Base-by-base conservation (phyloP, 441 rosid genomes). In the Populus trichocarpa region DNA sequence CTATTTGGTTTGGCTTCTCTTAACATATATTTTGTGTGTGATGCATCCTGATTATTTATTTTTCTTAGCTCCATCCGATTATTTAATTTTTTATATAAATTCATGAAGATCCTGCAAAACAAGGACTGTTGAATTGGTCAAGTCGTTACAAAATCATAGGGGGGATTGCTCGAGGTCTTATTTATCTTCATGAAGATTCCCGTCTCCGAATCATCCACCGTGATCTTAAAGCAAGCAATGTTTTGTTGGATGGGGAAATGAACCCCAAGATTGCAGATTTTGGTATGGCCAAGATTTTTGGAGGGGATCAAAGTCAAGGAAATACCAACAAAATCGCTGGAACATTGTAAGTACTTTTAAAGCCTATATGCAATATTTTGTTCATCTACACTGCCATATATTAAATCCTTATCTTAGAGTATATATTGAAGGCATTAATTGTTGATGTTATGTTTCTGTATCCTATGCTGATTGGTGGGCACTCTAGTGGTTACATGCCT, bases 101-200 rank as follows among this genome's bases (percentile, higher is more conserved):
- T 65, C 50, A 14, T 72, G 12, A 0, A 83, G 85, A 80, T 67
- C 64, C 70, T 0, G 30, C 16, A 10, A 78, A 20, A 28, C 63
- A 65, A 30, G 1, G 35, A 2, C 32, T 46, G 10, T 35, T 83
- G 57, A 72, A 77, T 71, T 80, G 86, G 83, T 38, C 68, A 14
- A 23, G 4, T 61, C 64, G 81, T 13, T n/a, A 59, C 79, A 77
- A 77, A 20, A 80, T 83, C 7, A 77, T 83, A 23, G 74, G 8
- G 23, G 87, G 85, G 3, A 65, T 82, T 35, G 83, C 83, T 25
- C 69, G 85, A 12, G 80, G 83, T 28, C 50, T 80, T 0, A 77
- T 75, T 18, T 80, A 76, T 30, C 76, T 80, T 32, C 82, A 75
- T 33, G 23, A 75, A 57, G 78, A 79, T 57, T 70, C 78, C 7